These are phyloP conservation scores for Dictyostelium intermedium DNA, from an alignment of 78 protist genomes.

Conservation along the genomic window DNA sequence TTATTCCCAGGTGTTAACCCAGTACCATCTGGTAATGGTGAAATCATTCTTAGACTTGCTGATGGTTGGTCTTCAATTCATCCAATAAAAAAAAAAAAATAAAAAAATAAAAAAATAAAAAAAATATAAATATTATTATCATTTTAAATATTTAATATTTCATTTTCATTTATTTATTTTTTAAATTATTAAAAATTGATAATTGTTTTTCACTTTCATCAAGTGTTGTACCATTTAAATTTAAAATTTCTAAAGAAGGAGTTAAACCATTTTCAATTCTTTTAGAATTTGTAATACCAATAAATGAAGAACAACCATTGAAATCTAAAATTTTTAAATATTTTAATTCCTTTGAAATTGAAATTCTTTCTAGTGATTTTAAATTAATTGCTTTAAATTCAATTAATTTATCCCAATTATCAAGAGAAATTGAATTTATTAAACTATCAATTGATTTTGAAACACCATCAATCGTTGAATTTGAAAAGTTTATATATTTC, in stretches of 20 bases:
- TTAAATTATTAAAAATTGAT: too few species aligned
- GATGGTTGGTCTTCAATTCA: constrained; percentile 19
- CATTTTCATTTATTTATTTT: too few species aligned
- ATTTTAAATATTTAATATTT: too few species aligned
- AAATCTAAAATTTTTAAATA: not conserved
- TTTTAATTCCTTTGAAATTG: not conserved
- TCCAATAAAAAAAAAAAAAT: not conserved
- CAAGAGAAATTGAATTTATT: not conserved
- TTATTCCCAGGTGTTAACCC: constrained; percentile 24
- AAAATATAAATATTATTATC: too few species aligned
- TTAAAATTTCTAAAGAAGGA: not conserved
- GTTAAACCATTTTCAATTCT: not conserved
- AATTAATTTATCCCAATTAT: not conserved
- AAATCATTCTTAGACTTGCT: constrained; percentile 21
- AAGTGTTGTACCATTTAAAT: not conserved
- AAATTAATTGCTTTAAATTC: not conserved
- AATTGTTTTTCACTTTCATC: not conserved
- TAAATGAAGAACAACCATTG: not conserved
- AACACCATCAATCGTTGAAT: not conserved
- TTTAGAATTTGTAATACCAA: too few species aligned
- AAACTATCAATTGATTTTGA: not conserved
- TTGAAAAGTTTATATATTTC: not conserved
- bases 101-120: too few species aligned
- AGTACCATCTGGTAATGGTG: constrained; percentile 35
- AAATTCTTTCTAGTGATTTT: not conserved